Conservation (phyloP, 441 rosid genomes). For the Adansonia rubrostipa region DNA sequence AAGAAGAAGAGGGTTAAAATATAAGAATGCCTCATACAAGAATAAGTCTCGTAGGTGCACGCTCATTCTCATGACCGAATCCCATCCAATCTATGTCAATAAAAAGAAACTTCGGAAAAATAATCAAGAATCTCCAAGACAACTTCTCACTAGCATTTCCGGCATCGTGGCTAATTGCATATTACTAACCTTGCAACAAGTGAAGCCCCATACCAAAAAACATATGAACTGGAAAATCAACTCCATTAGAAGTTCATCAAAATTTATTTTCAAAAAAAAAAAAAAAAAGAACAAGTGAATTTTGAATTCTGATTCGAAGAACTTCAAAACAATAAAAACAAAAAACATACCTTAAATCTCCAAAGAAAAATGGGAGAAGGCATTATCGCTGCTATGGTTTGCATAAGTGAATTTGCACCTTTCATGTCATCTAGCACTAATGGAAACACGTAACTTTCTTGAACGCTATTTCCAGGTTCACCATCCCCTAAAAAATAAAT, state of each 20-base stretch:
- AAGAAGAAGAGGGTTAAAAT: constrained; percentile 79
- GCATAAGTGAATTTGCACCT: constrained; percentile 44
- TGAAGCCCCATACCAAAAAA: constrained; percentile 66
- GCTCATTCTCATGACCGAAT: constrained; percentile 82
- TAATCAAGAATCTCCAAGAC: constrained; percentile 5
- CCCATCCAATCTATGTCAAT: constrained; percentile 66
- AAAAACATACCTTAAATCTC: constrained; percentile 65
- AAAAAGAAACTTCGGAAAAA: not conserved
- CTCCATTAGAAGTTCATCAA: constrained; percentile 19
- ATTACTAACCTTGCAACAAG: constrained; percentile 67
- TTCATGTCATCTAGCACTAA: constrained; percentile 49
- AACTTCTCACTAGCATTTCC: constrained; percentile 6
- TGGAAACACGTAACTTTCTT: constrained; percentile 33
- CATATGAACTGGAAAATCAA: constrained; percentile 49
- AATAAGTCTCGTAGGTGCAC: constrained; percentile 65
- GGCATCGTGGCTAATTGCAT: constrained; percentile 13
- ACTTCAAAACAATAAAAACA: not conserved
- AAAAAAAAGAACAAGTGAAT: not conserved
- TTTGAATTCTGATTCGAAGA: not conserved
- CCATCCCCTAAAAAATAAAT: constrained; percentile 34
- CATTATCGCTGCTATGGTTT: constrained; percentile 39
- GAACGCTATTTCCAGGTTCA: constrained; percentile 43
- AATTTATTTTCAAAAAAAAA: not conserved
- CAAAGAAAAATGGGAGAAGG: constrained; percentile 67
- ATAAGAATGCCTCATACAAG: constrained; percentile 76